A percentile compares a stretch with the other conserved stretches of the same genome.
phyloP scores from a whole-genome alignment of 192 early-diverging fungal species.

The Thamnidium elegans region DNA sequence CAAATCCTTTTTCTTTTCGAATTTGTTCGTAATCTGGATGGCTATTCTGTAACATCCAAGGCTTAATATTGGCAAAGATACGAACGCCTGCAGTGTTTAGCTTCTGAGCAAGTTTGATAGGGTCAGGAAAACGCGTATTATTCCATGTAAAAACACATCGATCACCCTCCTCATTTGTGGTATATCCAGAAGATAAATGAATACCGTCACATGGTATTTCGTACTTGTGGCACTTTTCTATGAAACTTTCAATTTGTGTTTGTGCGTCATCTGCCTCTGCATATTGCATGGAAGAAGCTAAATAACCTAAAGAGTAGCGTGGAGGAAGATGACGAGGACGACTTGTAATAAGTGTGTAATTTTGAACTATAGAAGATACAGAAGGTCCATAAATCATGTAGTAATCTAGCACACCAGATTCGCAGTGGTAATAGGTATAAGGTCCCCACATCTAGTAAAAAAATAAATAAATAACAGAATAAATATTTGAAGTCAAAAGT shows the following conservation, averaged over 20 bases:
- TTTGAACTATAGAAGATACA: conserved; percentile 37
- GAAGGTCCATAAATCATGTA: conserved; percentile 42
- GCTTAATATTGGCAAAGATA: conserved; percentile 59
- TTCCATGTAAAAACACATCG: conserved; percentile 68
- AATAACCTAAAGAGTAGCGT: conserved; percentile 53
- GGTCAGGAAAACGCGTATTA: conserved; percentile 48
- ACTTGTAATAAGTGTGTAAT: conserved; percentile 41
- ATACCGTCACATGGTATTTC: conserved; percentile 58
- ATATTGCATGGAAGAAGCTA: conserved; percentile 51
- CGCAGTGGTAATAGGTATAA: conserved; percentile 42
- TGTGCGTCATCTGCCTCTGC: conserved; percentile 60
- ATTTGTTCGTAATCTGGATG: conserved; percentile 54
- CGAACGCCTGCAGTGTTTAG: conserved; percentile 45
- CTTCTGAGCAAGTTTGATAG: conserved; percentile 34
- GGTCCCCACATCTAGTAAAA: conserved; percentile 45
- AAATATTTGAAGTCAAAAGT: background rate
- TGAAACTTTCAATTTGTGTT: conserved; percentile 42
- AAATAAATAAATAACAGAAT: too few relatives aligned
- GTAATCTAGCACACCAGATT: conserved; percentile 42
- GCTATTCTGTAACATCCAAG: conserved; percentile 47
- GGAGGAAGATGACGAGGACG: conserved; percentile 44
- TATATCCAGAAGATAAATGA: conserved; percentile 61
- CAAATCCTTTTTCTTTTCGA: conserved; percentile 36
- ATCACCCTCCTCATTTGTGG: conserved; percentile 38
- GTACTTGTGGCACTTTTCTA: conserved; percentile 35